These are phyloP conservation scores for Cordyceps farinosa DNA, from an alignment of 2,329 filamentous ascomycete species.

Conservation along the genomic window DNA sequence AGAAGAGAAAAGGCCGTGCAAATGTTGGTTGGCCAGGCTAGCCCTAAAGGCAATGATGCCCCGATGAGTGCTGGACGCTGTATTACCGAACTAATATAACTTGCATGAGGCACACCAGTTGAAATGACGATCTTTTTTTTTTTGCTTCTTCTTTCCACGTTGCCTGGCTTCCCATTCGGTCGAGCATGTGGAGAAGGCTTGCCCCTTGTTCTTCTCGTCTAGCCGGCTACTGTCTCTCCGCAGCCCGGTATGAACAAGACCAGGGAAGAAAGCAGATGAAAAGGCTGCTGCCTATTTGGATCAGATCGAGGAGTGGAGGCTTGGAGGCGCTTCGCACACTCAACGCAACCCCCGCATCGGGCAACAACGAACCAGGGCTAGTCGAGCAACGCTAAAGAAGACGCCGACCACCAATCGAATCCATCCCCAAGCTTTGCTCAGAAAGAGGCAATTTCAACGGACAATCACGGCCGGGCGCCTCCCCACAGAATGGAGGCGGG, in stretches of 20 bases:
- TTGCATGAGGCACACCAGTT: background rate
- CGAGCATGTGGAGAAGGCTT: background rate
- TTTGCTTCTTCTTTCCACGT: background rate
- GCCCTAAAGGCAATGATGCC: background rate
- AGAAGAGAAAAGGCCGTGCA: background rate
- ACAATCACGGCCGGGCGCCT: background rate
- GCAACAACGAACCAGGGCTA: background rate
- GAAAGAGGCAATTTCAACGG: background rate
- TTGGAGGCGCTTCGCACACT: background rate
- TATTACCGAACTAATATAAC: background rate
- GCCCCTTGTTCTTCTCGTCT: background rate
- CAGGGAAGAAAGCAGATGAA: background rate
- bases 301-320: background rate
- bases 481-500: background rate
- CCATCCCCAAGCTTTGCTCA: background rate
- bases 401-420: background rate
- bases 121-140: background rate
- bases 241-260: background rate
- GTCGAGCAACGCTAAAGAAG: background rate
- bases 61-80: background rate
- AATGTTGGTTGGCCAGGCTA: background rate
- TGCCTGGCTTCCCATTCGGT: background rate
- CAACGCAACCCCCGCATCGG: background rate
- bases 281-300: background rate
- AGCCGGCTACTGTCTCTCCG: background rate